Evolutionary conservation across 2,329 filamentous ascomycete genomes (phyloP), one percentile per base, ranked within the genome.

Genomic region (Exophiala sp.): DNA sequence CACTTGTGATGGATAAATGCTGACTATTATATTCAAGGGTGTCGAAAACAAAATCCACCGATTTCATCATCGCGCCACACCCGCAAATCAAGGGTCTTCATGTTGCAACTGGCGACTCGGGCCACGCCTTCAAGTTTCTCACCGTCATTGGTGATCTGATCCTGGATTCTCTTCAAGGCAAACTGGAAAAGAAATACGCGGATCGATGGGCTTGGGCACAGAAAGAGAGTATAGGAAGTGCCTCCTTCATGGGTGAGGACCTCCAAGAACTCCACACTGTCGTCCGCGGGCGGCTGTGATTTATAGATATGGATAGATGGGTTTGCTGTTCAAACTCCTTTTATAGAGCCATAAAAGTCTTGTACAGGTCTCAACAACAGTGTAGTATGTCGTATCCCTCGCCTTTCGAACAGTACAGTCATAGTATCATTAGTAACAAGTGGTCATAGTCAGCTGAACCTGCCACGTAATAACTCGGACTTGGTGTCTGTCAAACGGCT

Each of bases 161-260:
- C 4, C 21, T 58, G 11, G 51, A 58, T 21, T 58, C 56, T 9
- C 51, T 60, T 18, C 69, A 73, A 56, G 71, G 69, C 1, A 67
- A 53, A 1, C 63, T 76, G 14, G 65, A 63, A n/a, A 53, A 63
- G 1, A 70, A 70, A 29, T 59, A 73, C 37, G 58, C 46, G 3
- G 56, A 66, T 9, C 54, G 73, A 40, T 76, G 73, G 73, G 51
- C 59, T 6, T 73, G 69, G 68, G 60, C 18, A 32, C 30, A 48
- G 30, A 39, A 30, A 32, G 39, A 8, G 47, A 39, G 14, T 38
- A 48, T 32, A 11, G 27, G 24, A 54, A 39, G 27, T 38, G 42
- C n/a, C 48, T 27, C 52, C 37, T 23, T 48, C 14, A 48, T 51
- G 49, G 52, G 44, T 18, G 52, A 44, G 6, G 34, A 52, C 11